Conservation (phyloP, 257 asterid genomes). For the Przewalskia tangutica region DNA sequence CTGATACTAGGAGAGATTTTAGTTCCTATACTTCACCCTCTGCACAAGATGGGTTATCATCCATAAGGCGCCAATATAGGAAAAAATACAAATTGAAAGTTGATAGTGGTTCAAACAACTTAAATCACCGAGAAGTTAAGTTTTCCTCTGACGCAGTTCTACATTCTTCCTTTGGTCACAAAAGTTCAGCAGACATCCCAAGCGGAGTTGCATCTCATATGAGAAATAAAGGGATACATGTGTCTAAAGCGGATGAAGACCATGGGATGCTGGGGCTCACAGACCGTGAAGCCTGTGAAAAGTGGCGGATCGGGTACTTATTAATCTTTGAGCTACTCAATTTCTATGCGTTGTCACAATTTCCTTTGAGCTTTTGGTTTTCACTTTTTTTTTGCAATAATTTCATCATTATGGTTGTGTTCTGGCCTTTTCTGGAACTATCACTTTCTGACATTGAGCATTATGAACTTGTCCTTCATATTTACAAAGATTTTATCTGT, state of each 20-base stretch:
- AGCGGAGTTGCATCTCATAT: constrained; percentile 1
- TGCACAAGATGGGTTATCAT: constrained; percentile 54
- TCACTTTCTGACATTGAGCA: neutral
- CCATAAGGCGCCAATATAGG: constrained; percentile 54
- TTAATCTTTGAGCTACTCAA: neutral
- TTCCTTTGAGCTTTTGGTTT: neutral
- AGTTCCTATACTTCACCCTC: constrained; percentile 23
- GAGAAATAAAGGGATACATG: neutral
- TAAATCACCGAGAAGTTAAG: constrained; percentile 16
- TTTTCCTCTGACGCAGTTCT: constrained; percentile 11
- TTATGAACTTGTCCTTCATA: constrained; percentile 7
- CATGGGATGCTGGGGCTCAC: constrained; percentile 23
- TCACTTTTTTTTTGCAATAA: neutral
- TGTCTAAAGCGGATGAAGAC: constrained; percentile 21
- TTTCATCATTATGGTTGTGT: neutral
- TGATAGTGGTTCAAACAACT: constrained; percentile 27
- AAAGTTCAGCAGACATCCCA: constrained; percentile 13
- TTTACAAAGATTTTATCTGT: constrained; percentile 5
- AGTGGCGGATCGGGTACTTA: constrained; percentile 75
- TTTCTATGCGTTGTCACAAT: neutral
- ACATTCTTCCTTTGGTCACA: constrained; percentile 8
- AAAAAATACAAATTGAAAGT: constrained; percentile 69
- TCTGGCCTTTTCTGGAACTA: neutral
- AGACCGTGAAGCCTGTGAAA: constrained; percentile 52
- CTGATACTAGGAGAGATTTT: constrained; percentile 21